A percentile compares a stretch with the other conserved stretches of the same genome.
Conservation (phyloP, 2,329 filamentous ascomycete genomes). For the Setomelanomma holmii region DNA sequence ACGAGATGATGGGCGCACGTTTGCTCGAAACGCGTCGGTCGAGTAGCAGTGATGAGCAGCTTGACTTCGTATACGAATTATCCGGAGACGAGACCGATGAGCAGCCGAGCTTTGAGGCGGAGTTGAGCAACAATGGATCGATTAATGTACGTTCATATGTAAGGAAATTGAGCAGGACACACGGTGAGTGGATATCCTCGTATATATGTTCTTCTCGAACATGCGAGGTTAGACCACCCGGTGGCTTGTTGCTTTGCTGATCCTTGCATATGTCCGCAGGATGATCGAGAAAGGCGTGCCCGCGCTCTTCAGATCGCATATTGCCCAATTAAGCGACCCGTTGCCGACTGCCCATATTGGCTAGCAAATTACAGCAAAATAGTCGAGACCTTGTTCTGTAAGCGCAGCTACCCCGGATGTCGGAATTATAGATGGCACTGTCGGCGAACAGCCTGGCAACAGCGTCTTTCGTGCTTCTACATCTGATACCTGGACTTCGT, state of each 20-base stretch:
- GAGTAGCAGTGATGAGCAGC: background rate
- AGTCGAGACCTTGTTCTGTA: slow-evolving; percentile 46
- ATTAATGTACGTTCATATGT: slow-evolving; percentile 32
- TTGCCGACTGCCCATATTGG: slow-evolving; percentile 33
- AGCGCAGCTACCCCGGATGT: slow-evolving; percentile 31
- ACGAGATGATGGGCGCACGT: slow-evolving; percentile 2
- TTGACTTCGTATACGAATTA: slow-evolving; percentile 21
- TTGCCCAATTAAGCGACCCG: slow-evolving; percentile 41
- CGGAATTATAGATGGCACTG: slow-evolving; percentile 17
- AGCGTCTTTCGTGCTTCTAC: slow-evolving; percentile 5
- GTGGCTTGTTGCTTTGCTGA: slow-evolving; percentile 22
- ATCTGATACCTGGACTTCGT: slow-evolving; percentile 16
- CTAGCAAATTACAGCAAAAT: slow-evolving; percentile 36
- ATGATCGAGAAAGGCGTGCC: slow-evolving; percentile 29
- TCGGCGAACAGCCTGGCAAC: slow-evolving; percentile 7
- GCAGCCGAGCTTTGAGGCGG: slow-evolving; percentile 16
- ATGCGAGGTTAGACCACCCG: slow-evolving; percentile 12
- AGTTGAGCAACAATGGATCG: slow-evolving; percentile 12
- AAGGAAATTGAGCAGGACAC: slow-evolving; percentile 16
- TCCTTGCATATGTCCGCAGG: slow-evolving; percentile 25
- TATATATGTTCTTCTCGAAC: slow-evolving; percentile 14
- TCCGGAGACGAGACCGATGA: slow-evolving; percentile 13
- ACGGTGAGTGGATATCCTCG: slow-evolving; percentile 11
- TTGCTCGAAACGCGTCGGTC: slow-evolving; percentile 1
- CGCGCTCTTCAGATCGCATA: slow-evolving; percentile 30